phyloP scores from a whole-genome alignment of 2,329 filamentous ascomycete species.

The Diaporthe eres region DNA sequence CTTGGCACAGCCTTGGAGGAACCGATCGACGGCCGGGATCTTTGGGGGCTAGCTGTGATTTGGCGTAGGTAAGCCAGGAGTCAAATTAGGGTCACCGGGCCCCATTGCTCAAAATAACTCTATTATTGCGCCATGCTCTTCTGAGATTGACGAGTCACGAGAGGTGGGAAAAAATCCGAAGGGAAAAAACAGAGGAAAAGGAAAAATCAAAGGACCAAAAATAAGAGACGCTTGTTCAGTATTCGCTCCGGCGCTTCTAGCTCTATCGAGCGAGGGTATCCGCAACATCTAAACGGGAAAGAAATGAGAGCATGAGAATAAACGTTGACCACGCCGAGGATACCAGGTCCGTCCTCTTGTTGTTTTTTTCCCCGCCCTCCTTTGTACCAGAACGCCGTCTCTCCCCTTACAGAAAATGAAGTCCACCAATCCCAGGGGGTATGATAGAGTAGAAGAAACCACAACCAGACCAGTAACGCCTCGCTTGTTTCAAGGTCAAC shows the following conservation, averaged over 20 bases:
- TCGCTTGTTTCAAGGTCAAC: slow-evolving; percentile 28
- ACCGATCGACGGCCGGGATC: slow-evolving; percentile 17
- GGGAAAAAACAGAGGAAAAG: neutral
- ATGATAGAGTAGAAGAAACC: slow-evolving; percentile 3
- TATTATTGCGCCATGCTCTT: slow-evolving; percentile 9
- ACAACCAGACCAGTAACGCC: slow-evolving; percentile 21
- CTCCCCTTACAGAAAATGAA: neutral
- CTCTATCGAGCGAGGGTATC: slow-evolving; percentile 24
- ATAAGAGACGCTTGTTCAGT: neutral
- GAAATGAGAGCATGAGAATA: neutral
- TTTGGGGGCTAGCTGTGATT: neutral
- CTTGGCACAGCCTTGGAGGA: slow-evolving; percentile 28
- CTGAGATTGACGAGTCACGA: slow-evolving; percentile 13
- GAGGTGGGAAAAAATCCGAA: neutral
- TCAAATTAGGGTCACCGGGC: slow-evolving; percentile 9
- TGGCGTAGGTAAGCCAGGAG: neutral
- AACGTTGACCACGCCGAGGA: neutral
- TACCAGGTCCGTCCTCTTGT: neutral
- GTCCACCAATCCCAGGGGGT: neutral
- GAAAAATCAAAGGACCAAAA: neutral
- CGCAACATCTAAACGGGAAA: neutral
- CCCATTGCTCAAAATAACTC: slow-evolving; percentile 26
- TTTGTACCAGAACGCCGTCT: slow-evolving; percentile 8
- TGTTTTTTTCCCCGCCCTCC: neutral
- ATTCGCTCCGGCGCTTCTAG: neutral